These are phyloP conservation scores for Globisporangium ultimum DNA, from an alignment of 352 stramenopile species.

Conservation along the genomic window DNA sequence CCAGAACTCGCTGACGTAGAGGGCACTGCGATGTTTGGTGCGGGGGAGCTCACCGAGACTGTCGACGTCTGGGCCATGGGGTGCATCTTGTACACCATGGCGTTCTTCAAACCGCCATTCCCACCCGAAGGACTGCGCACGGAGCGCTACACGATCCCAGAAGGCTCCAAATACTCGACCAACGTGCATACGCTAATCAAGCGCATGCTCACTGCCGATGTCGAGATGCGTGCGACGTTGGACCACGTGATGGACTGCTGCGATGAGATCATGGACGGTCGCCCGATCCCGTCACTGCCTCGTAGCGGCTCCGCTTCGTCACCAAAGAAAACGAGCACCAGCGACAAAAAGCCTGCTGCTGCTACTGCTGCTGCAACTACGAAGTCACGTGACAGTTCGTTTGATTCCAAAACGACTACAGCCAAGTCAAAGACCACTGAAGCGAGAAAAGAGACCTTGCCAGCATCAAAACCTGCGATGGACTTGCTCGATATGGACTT, in stretches of 20 bases:
- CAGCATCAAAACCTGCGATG: slow-evolving; percentile 20
- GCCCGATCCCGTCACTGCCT: slow-evolving; percentile 34
- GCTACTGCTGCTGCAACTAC: background rate
- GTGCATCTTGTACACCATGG: slow-evolving; percentile 95
- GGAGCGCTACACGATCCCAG: slow-evolving; percentile 91
- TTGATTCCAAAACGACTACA: too few relatives aligned
- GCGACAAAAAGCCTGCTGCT: slow-evolving; percentile 1
- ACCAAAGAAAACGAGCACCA: slow-evolving; percentile 17
- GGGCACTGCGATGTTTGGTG: slow-evolving; percentile 89
- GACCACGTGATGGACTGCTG: slow-evolving; percentile 91
- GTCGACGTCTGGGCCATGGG: slow-evolving; percentile 95
- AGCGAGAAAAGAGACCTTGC: slow-evolving; percentile 48
- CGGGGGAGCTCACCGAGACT: slow-evolving; percentile 87
- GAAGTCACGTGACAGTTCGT: background rate
- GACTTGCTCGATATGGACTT: slow-evolving; percentile 74
- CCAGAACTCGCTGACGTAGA: slow-evolving; percentile 96
- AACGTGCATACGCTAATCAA: slow-evolving; percentile 88
- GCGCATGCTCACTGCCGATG: slow-evolving; percentile 89
- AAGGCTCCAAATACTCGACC: slow-evolving; percentile 87
- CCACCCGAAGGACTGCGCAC: slow-evolving; percentile 93
- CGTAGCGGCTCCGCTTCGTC: slow-evolving; percentile 14
- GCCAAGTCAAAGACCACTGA: slow-evolving; percentile 44
- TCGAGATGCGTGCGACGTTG: slow-evolving; percentile 89
- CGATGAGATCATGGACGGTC: slow-evolving; percentile 48
- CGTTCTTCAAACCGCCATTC: slow-evolving; percentile 96